phyloP scores from a whole-genome alignment of 2,329 filamentous ascomycete species.

The Zymoseptoria tritici region DNA sequence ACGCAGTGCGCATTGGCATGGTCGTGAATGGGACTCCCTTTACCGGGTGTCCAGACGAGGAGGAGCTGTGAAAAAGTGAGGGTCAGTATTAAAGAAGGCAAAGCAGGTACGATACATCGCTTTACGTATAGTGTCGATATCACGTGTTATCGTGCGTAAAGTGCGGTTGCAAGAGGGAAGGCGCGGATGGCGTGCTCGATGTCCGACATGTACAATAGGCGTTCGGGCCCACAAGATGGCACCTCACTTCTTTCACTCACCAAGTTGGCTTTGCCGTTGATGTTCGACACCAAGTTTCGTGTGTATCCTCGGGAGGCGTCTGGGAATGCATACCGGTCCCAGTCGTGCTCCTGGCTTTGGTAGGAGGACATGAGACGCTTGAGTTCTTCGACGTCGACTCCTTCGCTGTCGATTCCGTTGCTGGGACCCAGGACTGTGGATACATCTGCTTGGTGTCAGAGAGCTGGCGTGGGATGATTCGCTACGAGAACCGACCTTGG shows the following conservation, averaged over 20 bases:
- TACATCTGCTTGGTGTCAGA: conserved; percentile 66
- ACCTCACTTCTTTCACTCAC: conserved; percentile 38
- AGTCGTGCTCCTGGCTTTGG: conserved; percentile 59
- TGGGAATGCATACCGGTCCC: conserved; percentile 67
- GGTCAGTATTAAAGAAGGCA: neutral
- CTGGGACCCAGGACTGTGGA: conserved; percentile 68
- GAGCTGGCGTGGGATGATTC: conserved; percentile 41
- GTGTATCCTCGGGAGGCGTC: conserved; percentile 69
- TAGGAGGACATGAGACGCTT: conserved; percentile 68
- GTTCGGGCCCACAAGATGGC: neutral
- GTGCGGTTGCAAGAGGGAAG: neutral
- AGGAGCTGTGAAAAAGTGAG: conserved; percentile 53
- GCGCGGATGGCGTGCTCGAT: conserved; percentile 7
- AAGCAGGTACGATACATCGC: too few relatives aligned
- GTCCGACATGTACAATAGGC: neutral
- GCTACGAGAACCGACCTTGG: conserved; percentile 2
- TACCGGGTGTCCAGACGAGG: conserved; percentile 81
- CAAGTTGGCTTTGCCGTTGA: conserved; percentile 73
- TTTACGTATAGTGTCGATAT: too few relatives aligned
- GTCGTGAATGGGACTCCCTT: conserved; percentile 79
- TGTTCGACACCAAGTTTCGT: conserved; percentile 80
- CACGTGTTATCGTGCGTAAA: too few relatives aligned
- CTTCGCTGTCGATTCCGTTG: conserved; percentile 73
- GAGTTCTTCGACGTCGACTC: conserved; percentile 68
- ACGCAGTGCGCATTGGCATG: conserved; percentile 74